A percentile compares a stretch with the other conserved stretches of the same genome.
Conservation (phyloP, 495 filamentous ascomycete genomes). For the Hyaloscypha variabilis region DNA sequence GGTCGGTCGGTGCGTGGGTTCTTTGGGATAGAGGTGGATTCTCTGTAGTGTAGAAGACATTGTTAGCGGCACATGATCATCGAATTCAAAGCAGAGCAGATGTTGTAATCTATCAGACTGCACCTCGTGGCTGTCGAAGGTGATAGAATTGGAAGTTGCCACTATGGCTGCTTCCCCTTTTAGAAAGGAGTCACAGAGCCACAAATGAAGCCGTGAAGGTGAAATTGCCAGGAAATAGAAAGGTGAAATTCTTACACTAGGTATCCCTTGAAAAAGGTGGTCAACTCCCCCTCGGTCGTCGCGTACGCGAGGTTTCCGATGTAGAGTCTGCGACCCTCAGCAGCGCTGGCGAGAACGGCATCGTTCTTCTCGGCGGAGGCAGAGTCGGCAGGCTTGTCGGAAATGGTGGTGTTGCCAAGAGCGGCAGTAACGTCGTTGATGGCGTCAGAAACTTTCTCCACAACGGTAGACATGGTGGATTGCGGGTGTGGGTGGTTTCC, state of each 20-base stretch:
- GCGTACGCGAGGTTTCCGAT: conserved; percentile 99
- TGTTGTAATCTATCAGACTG: not conserved
- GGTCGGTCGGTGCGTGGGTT: conserved; percentile 98
- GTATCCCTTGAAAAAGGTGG: conserved; percentile 98
- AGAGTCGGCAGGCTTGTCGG: conserved; percentile 53
- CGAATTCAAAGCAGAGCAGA: not conserved
- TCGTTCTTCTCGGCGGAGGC: conserved; percentile 68
- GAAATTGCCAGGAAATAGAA: conserved; percentile 5
- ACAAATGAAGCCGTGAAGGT: not conserved
- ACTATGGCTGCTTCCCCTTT: conserved; percentile 6
- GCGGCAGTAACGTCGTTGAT: conserved; percentile 85
- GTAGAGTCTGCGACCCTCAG: conserved; percentile 97
- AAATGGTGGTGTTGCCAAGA: conserved; percentile 72
- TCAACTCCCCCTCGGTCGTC: conserved; percentile 99
- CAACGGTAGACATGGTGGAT: conserved; percentile 60
- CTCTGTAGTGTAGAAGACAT: conserved; percentile 59
- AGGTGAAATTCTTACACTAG: conserved; percentile 77
- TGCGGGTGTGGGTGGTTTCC: conserved; percentile 37
- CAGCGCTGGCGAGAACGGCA: conserved; percentile 92
- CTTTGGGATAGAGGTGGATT: conserved; percentile 97
- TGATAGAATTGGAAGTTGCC: conserved; percentile 5
- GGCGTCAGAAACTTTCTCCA: conserved; percentile 63
- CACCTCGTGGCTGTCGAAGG: not conserved
- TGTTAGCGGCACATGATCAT: conserved; percentile 20
- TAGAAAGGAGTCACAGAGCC: not conserved